Conservation (phyloP, 2,329 filamentous ascomycete species). For the Hypoxylon sp. region DNA sequence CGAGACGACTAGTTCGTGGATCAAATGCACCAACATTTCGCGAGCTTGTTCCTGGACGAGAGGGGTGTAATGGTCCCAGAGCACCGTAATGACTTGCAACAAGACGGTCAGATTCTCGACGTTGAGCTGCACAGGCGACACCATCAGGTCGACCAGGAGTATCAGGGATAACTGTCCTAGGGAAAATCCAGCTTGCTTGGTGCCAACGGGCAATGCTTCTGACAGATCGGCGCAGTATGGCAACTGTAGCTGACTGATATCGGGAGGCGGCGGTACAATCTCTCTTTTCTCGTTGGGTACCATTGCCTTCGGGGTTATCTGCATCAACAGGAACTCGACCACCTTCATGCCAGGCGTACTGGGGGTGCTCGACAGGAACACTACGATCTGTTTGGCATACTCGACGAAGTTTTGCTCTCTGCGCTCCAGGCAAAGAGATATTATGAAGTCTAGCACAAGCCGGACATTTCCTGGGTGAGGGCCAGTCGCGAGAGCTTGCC, state of each 20-base stretch:
- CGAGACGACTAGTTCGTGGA: slow-evolving; percentile 91
- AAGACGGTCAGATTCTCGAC: slow-evolving; percentile 84
- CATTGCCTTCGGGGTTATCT: slow-evolving; percentile 96
- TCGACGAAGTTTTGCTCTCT: slow-evolving; percentile 98
- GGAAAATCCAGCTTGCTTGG: slow-evolving; percentile 92
- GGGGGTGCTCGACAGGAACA: slow-evolving; percentile 86
- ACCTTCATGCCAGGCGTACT: slow-evolving; percentile 83
- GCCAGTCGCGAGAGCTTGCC: slow-evolving; percentile 94
- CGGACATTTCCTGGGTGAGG: slow-evolving; percentile 94
- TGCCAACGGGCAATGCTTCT: slow-evolving; percentile 81
- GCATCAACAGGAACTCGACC: slow-evolving; percentile 89
- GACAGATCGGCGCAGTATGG: slow-evolving; percentile 90
- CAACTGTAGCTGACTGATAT: slow-evolving; percentile 67
- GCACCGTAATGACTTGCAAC: slow-evolving; percentile 87
- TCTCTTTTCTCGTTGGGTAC: slow-evolving; percentile 85
- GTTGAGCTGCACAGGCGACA: slow-evolving; percentile 83
- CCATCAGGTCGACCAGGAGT: slow-evolving; percentile 93
- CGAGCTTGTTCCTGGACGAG: slow-evolving; percentile 95
- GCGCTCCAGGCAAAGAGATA: slow-evolving; percentile 88
- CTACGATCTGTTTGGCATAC: slow-evolving; percentile 97
- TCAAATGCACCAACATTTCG: slow-evolving; percentile 97
- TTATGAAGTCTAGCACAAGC: slow-evolving; percentile 94
- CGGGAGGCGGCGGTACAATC: slow-evolving; percentile 72
- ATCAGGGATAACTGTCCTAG: slow-evolving; percentile 93
- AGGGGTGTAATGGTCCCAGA: slow-evolving; percentile 97